Conservation (phyloP, 306 rosid species). For the Corylus avellana region DNA sequence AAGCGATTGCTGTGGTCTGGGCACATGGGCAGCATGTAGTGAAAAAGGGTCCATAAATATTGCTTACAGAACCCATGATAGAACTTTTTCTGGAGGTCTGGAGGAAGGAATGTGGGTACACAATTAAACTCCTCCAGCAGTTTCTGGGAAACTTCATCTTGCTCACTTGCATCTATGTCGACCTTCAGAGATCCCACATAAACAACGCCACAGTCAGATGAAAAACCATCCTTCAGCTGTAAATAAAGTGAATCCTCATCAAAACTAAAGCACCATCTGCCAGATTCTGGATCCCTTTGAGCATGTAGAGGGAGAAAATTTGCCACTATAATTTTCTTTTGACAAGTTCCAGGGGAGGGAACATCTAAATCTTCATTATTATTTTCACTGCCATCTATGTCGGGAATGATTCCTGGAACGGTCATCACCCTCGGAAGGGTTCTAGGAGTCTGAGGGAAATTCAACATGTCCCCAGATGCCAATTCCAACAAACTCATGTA, state of each 20-base stretch:
- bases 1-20: constrained; percentile 63
- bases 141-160: constrained; percentile 64
- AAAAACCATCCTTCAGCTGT: constrained; percentile 67
- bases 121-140: constrained; percentile 79
- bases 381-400: constrained; percentile 35
- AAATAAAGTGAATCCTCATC: constrained; percentile 69
- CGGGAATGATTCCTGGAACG: constrained; percentile 51
- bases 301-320: constrained; percentile 73
- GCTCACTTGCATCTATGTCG: constrained; percentile 60
- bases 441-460: constrained; percentile 59
- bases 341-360: constrained; percentile 33
- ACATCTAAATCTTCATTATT: constrained; percentile 32
- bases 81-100: constrained; percentile 55
- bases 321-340: constrained; percentile 64
- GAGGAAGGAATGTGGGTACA: constrained; percentile 73
- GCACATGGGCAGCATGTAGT: constrained; percentile 81
- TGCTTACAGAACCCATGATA: constrained; percentile 89
- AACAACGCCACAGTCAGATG: constrained; percentile 53
- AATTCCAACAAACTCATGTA: constrained; percentile 58
- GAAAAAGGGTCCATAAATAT: constrained; percentile 79
- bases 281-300: constrained; percentile 52
- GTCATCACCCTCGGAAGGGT: constrained; percentile 56
- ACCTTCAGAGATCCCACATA: constrained; percentile 72
- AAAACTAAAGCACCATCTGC: constrained; percentile 66
- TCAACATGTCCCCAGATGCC: constrained; percentile 58